Percentiles rank a stretch among this genome's conserved stretches.
Evolutionary conservation across 2,329 filamentous ascomycete genomes (phyloP).

Genomic region (Juglanconis sp.): DNA sequence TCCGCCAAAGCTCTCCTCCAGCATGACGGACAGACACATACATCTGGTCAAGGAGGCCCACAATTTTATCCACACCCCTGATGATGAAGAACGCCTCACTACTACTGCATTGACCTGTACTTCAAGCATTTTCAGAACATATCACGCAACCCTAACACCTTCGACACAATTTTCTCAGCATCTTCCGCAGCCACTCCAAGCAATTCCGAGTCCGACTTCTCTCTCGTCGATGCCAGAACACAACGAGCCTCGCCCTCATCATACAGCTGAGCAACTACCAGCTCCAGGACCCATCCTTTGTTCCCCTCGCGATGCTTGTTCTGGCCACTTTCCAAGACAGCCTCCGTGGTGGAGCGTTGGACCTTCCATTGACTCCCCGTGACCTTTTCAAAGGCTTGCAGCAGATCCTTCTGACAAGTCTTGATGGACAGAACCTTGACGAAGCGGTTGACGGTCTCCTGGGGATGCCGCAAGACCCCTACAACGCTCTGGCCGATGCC

Average conservation of each 20-base stretch:
- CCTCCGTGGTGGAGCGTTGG: neutral
- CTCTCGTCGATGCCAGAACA: conserved; percentile 22
- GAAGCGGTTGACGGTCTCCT: conserved; percentile 50
- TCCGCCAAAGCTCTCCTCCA: too few relatives aligned
- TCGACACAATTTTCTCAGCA: conserved; percentile 25
- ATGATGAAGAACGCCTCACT: too few relatives aligned
- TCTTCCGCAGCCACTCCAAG: conserved; percentile 27
- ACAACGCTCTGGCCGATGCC: conserved; percentile 46
- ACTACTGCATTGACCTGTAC: neutral
- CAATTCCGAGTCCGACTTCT: conserved; percentile 25
- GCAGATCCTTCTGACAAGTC: conserved; percentile 15
- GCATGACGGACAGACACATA: too few relatives aligned
- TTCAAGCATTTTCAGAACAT: neutral
- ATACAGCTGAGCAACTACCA: conserved; percentile 29
- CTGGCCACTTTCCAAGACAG: conserved; percentile 12
- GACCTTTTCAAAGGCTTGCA: conserved; percentile 24
- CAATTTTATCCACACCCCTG: too few relatives aligned
- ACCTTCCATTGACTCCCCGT: conserved; percentile 24
- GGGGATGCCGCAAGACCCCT: conserved; percentile 44
- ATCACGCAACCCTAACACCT: conserved; percentile 17
- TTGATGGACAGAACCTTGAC: conserved; percentile 42
- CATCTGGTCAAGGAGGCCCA: too few relatives aligned
- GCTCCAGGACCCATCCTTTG: conserved; percentile 26
- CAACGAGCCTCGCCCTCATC: conserved; percentile 27
- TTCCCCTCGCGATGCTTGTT: conserved; percentile 22